Evolutionary conservation across 176 grass and related monocot species (phyloP).

Genomic region (Oryza meridionalis): DNA sequence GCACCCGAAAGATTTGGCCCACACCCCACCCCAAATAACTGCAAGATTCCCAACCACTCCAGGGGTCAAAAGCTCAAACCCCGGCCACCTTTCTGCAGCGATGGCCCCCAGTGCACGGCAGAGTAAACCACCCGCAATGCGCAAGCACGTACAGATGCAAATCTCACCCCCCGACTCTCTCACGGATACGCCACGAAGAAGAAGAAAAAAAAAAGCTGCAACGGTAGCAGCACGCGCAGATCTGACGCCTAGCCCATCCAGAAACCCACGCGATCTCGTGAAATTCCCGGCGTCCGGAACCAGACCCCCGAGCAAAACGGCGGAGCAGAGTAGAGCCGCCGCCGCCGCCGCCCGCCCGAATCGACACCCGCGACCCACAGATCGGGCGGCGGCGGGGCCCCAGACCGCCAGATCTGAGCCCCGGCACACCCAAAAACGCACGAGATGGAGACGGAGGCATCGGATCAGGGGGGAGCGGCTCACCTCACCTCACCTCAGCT

Average conservation of each 20-base stretch:
- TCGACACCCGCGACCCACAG: background rate
- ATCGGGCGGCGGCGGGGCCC: slow-evolving; percentile 6
- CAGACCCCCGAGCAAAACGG: background rate
- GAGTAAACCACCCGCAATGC: slow-evolving; percentile 27
- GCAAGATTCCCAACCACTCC: slow-evolving; percentile 1
- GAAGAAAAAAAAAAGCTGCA: slow-evolving; percentile 20
- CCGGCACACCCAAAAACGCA: background rate
- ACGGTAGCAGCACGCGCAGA: slow-evolving; percentile 29
- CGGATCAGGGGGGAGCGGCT: background rate
- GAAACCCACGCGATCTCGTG: background rate
- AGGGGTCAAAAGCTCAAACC: background rate
- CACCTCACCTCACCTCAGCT: slow-evolving; percentile 30
- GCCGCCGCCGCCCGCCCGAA: background rate
- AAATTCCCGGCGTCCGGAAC: slow-evolving; percentile 3
- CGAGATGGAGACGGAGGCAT: background rate
- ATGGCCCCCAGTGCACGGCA: slow-evolving; percentile 29
- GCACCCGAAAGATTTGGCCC: slow-evolving; percentile 39
- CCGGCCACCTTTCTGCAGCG: slow-evolving; percentile 38
- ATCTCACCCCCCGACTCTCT: background rate
- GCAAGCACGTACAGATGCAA: background rate
- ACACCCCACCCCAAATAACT: slow-evolving; percentile 2
- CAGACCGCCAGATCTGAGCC: slow-evolving; percentile 37
- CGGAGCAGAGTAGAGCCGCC: background rate
- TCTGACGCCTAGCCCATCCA: slow-evolving; percentile 17
- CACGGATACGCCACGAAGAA: background rate